Conservation (phyloP, 1,284 basidiomycete genomes). For the Leccinum insolens region DNA sequence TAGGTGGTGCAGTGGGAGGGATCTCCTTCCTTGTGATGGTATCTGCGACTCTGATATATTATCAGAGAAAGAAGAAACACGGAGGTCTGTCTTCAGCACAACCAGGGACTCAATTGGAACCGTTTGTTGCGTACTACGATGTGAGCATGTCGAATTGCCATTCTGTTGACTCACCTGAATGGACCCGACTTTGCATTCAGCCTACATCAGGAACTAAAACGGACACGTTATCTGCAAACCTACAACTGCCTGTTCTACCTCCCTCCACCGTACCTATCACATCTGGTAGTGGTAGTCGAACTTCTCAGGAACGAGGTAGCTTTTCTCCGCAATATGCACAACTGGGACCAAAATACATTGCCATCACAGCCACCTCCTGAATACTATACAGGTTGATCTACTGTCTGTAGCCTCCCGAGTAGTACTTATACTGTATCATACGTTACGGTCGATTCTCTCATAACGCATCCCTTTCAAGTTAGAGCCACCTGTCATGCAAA, state of each 20-base stretch:
- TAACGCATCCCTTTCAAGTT: no score
- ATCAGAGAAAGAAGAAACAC: neutral
- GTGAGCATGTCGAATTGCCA: neutral
- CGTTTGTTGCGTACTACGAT: neutral
- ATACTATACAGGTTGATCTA: no score
- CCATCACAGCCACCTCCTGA: no score
- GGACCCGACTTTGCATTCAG: neutral
- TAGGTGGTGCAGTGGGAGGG: neutral
- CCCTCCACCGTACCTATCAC: neutral
- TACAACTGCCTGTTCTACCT: neutral
- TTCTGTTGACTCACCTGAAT: neutral
- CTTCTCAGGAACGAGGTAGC: neutral
- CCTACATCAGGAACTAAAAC: neutral
- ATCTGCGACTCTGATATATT: slow-evolving; percentile 1
- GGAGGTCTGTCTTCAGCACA: neutral
- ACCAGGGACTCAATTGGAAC: neutral
- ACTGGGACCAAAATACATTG: no score
- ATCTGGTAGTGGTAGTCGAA: neutral
- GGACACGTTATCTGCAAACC: neutral
- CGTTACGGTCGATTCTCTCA: no score
- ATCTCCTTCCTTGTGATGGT: neutral
- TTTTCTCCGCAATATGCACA: no score
- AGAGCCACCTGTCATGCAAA: no score
- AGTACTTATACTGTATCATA: no score
- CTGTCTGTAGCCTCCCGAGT: no score